A percentile compares a stretch with the other conserved stretches of the same genome.
These are phyloP conservation scores for Mortierella sp. DNA, from an alignment of 371 early-diverging fungal genomes.

Conservation along the genomic window DNA sequence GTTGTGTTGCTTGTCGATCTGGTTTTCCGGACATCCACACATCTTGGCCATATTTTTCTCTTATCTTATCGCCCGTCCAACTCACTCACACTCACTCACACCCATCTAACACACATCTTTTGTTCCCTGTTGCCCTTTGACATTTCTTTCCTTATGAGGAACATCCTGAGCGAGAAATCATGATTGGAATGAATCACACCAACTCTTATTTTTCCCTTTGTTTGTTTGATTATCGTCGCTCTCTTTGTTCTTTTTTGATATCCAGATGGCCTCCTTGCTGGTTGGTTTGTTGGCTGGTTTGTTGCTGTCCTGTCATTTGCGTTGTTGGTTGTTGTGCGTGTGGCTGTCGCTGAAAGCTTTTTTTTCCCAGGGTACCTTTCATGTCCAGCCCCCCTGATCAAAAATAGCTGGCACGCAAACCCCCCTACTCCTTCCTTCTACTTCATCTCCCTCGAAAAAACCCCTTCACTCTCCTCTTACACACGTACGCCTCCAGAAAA, in stretches of 20 bases:
- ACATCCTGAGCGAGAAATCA: background rate
- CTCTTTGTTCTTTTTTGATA: background rate
- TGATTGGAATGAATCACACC: constrained; percentile 3
- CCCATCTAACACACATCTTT: background rate
- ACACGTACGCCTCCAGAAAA: background rate
- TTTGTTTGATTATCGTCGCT: background rate
- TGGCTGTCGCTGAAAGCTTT: background rate
- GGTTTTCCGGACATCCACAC: background rate
- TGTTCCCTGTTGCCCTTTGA: background rate
- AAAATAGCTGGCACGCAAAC: background rate
- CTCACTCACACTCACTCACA: background rate
- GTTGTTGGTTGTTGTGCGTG: background rate
- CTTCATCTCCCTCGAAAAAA: background rate
- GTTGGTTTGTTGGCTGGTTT: background rate
- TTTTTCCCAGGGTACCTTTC: background rate
- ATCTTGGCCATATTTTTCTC: background rate
- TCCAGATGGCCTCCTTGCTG: background rate
- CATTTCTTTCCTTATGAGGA: constrained; percentile 2
- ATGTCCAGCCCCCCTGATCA: background rate
- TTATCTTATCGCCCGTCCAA: background rate
- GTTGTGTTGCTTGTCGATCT: background rate
- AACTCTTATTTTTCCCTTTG: background rate
- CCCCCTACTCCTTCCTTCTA: background rate
- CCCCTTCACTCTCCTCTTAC: background rate
- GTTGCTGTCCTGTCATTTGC: background rate